Base-by-base conservation (phyloP, 2,329 filamentous ascomycete species). In the Alternaria tenuissima region DNA sequence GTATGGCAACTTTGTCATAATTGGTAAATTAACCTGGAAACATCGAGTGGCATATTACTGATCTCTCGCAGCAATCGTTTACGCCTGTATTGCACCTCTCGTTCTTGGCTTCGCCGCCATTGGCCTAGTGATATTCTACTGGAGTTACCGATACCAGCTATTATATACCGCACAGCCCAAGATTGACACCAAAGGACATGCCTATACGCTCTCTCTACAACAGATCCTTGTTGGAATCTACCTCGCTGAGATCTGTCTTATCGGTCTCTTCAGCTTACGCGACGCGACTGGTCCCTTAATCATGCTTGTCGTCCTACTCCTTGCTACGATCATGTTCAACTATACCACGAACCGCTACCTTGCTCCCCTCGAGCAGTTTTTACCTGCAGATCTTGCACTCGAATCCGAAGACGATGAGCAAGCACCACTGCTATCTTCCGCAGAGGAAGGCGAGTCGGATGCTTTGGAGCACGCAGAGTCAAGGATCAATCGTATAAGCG, bases 91-190 rank as follows among this genome's bases (percentile, higher is more conserved):
- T 70, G 92, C 93, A 3, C 94, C 94, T 0, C 81, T 97, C 11
- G 89, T 97, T 55, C 84, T 97, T 12, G 87, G 89, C 5, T 97
- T 97, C 71, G 92, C 92, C 1, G 88, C 90, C 1, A 84, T 92
- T 39, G 93, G 92, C 28, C 86, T 97, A 60, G 87, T 85, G 22
- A 82, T 95, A 42, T 94, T 97, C 79, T 96, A 96, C 76, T 82
- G 94, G 53, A 91, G 93, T 48, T 97, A 93, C 84, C 88, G 91
- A 18, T 97, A 98, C 84, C 96, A 97, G 75, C 80, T 98, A 56
- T 85, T 97, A 51, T 97, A 92, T 77, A 93, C 97, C 36, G 90
- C 89, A 52, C 91, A 96, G 74, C 88, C 91, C 8, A 81, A 87
- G 60, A 89, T 96, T 71, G 93, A 97, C 75, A 96, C 92, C 38